Conservation (phyloP, 2,329 filamentous ascomycete genomes). For the Colletotrichum noveboracense region DNA sequence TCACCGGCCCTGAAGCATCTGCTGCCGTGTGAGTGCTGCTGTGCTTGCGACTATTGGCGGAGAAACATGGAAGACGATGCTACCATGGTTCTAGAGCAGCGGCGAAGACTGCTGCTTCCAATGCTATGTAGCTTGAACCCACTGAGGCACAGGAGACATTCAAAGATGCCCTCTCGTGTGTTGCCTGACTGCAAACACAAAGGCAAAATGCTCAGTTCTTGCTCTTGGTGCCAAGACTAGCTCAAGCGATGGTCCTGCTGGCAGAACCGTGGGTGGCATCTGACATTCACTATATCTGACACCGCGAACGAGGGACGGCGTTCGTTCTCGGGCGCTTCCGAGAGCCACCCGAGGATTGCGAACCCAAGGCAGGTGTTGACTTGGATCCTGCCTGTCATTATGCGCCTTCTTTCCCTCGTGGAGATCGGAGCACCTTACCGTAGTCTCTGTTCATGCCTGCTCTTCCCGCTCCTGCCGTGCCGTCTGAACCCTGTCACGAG, state of each 20-base stretch:
- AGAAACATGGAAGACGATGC: not conserved
- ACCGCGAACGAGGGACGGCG: not conserved
- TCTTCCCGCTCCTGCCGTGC: not conserved
- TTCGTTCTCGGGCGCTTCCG: not conserved
- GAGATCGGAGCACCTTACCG: not conserved
- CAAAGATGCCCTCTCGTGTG: not conserved
- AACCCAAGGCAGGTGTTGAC: not conserved
- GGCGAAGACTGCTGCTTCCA: not conserved
- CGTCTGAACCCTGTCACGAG: not conserved
- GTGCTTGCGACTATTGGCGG: not conserved
- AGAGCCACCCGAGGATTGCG: not conserved
- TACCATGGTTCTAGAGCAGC: not conserved
- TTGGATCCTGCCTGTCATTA: not conserved
- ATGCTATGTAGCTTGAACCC: not conserved
- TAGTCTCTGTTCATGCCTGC: not conserved
- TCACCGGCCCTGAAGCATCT: not conserved
- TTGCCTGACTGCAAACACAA: not conserved
- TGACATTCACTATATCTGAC: not conserved
- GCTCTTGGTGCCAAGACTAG: not conserved
- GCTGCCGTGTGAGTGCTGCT: not conserved
- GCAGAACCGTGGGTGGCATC: not conserved
- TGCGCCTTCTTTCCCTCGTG: not conserved
- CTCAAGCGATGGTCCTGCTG: not conserved
- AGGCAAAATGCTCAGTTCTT: rapidly evolving
- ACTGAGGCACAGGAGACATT: not conserved